Evolutionary conservation across 805 yeast species (phyloP), one percentile per base, ranked within the genome.

Genomic region (Kluyveromyces nonfermentans): DNA sequence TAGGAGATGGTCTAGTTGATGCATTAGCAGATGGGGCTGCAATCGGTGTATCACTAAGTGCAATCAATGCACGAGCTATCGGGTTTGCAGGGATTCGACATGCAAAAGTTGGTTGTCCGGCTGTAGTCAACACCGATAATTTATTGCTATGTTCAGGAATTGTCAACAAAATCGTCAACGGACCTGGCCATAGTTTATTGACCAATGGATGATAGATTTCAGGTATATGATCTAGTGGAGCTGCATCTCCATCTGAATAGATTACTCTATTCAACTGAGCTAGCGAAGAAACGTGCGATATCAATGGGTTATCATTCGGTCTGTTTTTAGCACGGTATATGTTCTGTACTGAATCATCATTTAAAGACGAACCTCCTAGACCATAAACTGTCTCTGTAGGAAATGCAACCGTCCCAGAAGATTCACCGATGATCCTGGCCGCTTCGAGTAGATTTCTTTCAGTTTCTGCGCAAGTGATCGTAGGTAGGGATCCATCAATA

Each of bases 1-100:
- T 93, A 1, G 97, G 96, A 16, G 95, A 84, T 1, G 98, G 98
- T 41, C 87, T 69, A 0, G 98, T 93, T 1, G 96, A 87, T 1
- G 96, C 90, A 63, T 93, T 93, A 2, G 98, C 98, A 1, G 96
- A 86, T 0, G 98, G 98, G 0, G 98, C 98, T 1, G 98, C 98
- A 32, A 93, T 64, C 1, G 98, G 97, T 1, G 84, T 75, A 51
- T 88, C 93, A 43, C 94, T 77, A 10, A 85, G 55, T 1, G 86
- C 84, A 43, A 93, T 88, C 37, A 93, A 67, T 0, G 97, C 95
- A 48, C 98, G 69, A 0, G 97, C 97, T 1, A 93, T 75, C 1
- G 90, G 86, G 62, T 90, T 83, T 4, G 74, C 67, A 1, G 98
- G 98, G 60, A 93, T 73, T 47, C 98, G 72, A 1, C 88, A 94